phyloP scores from a whole-genome alignment of 768 basidiomycete species.

The Boletus bicolor region DNA sequence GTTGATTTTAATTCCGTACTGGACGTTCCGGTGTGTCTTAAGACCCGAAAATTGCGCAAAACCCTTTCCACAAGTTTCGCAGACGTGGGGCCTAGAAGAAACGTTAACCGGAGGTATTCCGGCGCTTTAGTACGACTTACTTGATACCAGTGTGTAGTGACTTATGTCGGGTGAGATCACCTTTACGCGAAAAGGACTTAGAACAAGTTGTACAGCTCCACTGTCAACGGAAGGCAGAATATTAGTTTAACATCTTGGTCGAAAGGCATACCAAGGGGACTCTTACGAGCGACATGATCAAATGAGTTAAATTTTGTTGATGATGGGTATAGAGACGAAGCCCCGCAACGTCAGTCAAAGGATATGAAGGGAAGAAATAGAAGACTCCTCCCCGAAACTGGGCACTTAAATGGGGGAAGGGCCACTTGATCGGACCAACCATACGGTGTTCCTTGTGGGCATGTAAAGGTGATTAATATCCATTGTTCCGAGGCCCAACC shows the following conservation, averaged over 20 bases:
- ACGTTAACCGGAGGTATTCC: not conserved
- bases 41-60: constrained; percentile 62
- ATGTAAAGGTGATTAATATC: constrained; percentile 4
- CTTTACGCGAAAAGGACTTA: constrained; percentile 52
- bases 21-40: constrained; percentile 61
- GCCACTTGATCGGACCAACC: constrained; percentile 10
- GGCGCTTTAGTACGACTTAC: constrained; percentile 32
- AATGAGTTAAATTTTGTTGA: constrained; percentile 4
- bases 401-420: constrained; percentile 20
- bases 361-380: constrained; percentile 11
- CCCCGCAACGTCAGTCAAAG: constrained; percentile 41
- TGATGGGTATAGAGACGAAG: constrained; percentile 38
- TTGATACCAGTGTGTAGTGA: constrained; percentile 47
- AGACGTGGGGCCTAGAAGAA: constrained; percentile 47
- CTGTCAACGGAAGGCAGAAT: constrained; percentile 19
- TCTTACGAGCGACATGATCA: constrained; percentile 26
- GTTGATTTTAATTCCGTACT: constrained; percentile 43
- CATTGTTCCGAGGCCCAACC: constrained; percentile 23
- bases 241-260: not conserved
- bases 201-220: constrained; percentile 43
- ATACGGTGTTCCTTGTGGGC: constrained; percentile 7
- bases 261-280: not conserved
- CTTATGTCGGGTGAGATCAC: constrained; percentile 59
- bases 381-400: not conserved
- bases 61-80: constrained; percentile 47